Base-by-base conservation (phyloP, 2,329 filamentous ascomycete species). In the Verticillium zaregamsianum region DNA sequence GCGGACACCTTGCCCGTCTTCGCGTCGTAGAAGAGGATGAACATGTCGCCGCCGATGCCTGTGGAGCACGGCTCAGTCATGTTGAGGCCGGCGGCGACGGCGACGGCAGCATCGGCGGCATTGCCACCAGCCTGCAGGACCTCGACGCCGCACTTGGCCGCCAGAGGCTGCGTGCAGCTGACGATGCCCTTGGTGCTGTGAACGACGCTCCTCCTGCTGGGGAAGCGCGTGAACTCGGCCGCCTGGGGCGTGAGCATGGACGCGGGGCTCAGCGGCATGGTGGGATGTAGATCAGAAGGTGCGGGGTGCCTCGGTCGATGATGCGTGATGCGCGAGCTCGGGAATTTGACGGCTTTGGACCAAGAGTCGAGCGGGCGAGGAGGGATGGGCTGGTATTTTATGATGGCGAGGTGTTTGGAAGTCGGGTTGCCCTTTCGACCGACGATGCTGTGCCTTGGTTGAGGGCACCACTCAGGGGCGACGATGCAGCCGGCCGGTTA, bases 31-130 rank as follows among this genome's bases (percentile, higher is more conserved):
- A 87, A 97, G 39, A 98, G 86, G 74, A 93, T 93, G 78, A 98
- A 99, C 88, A 97, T 93, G 77, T 99, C 95, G 65, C 95, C 95
- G 62, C 95, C 95, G 63, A 99, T 97, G 49, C 95, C 95, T 0
- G 95, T 98, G 6, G 91, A 95, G 63, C 88, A 88, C 8, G 95
- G 95, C 73, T 99, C 95, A 0, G 94, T 97, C 72, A 98, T 86
- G 76, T 97, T 98, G 61, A 99, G 82, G 5, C 88, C 93, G 35
- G 95, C 95, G 55, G 95, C 94, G 92, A 62, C 4, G 3, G 5
- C 5, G 5, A n/a, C 9, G 32, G 59, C 63, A 58, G 35, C 17
- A 45, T 35, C 92, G 67, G 93, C 95, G 65, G 92, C 93, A 79
- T 98, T 99, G 60, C 95, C 95, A 62, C 95, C 95, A 57, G 90